These are phyloP conservation scores for Cercospora zeina DNA, from an alignment of 2,329 filamentous ascomycete genomes.

Conservation along the genomic window DNA sequence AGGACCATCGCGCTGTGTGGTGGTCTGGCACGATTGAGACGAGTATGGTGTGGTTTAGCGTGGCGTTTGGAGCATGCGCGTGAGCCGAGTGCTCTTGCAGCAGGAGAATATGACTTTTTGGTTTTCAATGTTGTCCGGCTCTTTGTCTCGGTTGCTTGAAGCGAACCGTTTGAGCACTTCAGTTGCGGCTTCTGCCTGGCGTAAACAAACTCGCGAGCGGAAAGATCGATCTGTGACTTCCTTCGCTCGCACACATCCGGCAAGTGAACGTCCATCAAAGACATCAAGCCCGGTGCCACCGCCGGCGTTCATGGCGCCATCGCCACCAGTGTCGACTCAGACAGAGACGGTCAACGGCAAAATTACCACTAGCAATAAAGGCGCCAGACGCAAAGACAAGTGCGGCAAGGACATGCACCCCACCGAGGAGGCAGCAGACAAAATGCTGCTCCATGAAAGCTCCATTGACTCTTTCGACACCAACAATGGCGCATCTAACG, in stretches of 20 bases:
- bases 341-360: not conserved
- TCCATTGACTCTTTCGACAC: slow-evolving; percentile 28
- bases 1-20: slow-evolving; percentile 19
- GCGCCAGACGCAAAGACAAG: slow-evolving; percentile 43
- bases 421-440: slow-evolving; percentile 84
- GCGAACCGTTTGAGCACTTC: not conserved
- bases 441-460: slow-evolving; percentile 79
- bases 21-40: not conserved
- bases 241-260: not conserved
- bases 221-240: not conserved
- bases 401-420: slow-evolving; percentile 60
- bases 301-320: not conserved
- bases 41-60: slow-evolving; percentile 17
- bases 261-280: no score
- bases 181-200: not conserved
- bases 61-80: slow-evolving; percentile 15
- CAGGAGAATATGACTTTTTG: slow-evolving; percentile 3
- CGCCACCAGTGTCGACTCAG: not conserved
- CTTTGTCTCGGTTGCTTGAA: not conserved
- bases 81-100: slow-evolving; percentile 1
- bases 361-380: slow-evolving; percentile 21
- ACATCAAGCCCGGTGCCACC: not conserved
- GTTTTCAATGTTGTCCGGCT: not conserved
- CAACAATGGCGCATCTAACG: slow-evolving; percentile 74
- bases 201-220: not conserved